Conservation (phyloP, 768 basidiomycete genomes). For the Boletus reticuloceps region DNA sequence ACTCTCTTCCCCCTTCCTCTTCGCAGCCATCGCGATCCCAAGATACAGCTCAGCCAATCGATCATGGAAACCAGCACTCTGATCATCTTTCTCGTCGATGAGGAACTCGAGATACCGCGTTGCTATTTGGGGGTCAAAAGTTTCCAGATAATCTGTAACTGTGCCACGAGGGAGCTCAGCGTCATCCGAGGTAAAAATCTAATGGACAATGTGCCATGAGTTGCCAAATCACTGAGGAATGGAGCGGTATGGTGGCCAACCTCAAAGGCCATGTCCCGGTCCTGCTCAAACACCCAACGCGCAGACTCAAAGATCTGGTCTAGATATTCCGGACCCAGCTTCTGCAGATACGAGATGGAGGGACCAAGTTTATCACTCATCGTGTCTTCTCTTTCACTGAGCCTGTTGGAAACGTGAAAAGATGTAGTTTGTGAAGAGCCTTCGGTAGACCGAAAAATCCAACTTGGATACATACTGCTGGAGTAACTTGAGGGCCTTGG, state of each 20-base stretch:
- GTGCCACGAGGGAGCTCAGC: conserved; percentile 79
- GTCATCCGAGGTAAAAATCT: conserved; percentile 97
- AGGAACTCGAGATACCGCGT: conserved; percentile 83
- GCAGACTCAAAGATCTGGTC: conserved; percentile 80
- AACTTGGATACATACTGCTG: conserved; percentile 57
- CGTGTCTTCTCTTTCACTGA: conserved; percentile 77
- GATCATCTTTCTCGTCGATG: conserved; percentile 71
- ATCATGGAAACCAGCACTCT: conserved; percentile 73
- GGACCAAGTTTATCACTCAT: conserved; percentile 76
- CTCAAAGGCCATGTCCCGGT: conserved; percentile 74
- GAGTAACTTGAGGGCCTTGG: conserved; percentile 80
- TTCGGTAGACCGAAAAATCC: background rate
- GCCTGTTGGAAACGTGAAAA: conserved; percentile 40
- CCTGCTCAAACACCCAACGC: conserved; percentile 80
- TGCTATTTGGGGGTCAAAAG: conserved; percentile 65
- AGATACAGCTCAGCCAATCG: conserved; percentile 88
- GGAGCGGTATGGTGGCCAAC: conserved; percentile 34
- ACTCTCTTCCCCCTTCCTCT: conserved; percentile 60
- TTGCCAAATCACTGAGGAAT: background rate
- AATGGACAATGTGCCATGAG: background rate
- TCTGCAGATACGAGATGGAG: conserved; percentile 87
- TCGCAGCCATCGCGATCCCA: conserved; percentile 57
- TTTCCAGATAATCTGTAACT: conserved; percentile 78
- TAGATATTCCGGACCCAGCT: conserved; percentile 80
- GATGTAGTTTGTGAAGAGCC: background rate